These are phyloP conservation scores for Aspergillus floridensis DNA, from an alignment of 2,329 filamentous ascomycete genomes.

Conservation along the genomic window DNA sequence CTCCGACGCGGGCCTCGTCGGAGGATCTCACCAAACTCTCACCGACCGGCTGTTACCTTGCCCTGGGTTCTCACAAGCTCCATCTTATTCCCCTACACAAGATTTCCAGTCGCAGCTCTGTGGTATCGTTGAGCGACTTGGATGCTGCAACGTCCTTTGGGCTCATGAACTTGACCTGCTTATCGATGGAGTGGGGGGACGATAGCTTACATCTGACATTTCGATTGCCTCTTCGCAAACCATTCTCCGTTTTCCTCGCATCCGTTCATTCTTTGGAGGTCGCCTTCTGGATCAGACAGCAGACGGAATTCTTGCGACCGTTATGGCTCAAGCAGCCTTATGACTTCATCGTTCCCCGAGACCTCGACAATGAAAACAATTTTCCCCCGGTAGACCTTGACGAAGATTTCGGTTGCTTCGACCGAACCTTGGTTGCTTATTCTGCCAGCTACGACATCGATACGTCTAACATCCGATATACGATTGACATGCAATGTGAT, in stretches of 20 bases:
- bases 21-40: slow-evolving; percentile 66
- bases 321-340: slow-evolving; percentile 65
- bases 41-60: slow-evolving; percentile 66
- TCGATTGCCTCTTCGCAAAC: slow-evolving; percentile 55
- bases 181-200: slow-evolving; percentile 61
- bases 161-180: slow-evolving; percentile 59
- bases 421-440: slow-evolving; percentile 67
- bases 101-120: slow-evolving; percentile 53
- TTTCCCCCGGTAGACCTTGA: slow-evolving; percentile 49
- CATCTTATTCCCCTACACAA: slow-evolving; percentile 67
- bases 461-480: slow-evolving; percentile 64
- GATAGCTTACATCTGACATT: slow-evolving; percentile 68
- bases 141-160: slow-evolving; percentile 57
- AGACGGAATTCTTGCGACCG: slow-evolving; percentile 63
- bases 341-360: slow-evolving; percentile 58
- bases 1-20: slow-evolving; percentile 56
- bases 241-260: slow-evolving; percentile 59
- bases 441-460: slow-evolving; percentile 68
- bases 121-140: slow-evolving; percentile 52
- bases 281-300: slow-evolving; percentile 58
- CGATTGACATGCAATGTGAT: slow-evolving; percentile 60
- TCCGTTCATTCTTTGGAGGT: slow-evolving; percentile 65
- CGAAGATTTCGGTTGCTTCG: slow-evolving; percentile 62
- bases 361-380: slow-evolving; percentile 52
- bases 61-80: slow-evolving; percentile 66